These are phyloP conservation scores for Oleoguttula mirabilis DNA, from an alignment of 495 filamentous ascomycete genomes.

Conservation along the genomic window DNA sequence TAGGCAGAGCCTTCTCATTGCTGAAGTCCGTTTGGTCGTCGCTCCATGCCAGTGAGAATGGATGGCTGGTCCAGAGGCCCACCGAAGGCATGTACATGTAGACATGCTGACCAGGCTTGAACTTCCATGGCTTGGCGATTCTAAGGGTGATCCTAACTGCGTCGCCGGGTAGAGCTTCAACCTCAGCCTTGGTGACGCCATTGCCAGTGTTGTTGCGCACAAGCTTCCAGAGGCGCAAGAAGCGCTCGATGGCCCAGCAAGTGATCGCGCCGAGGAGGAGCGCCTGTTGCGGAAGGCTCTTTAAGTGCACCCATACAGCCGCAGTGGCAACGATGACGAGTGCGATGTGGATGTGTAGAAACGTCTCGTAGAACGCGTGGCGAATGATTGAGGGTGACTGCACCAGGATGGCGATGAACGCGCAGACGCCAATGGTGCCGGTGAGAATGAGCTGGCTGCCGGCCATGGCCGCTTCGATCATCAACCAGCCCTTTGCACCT, in stretches of 20 bases:
- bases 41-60: constrained; percentile 87
- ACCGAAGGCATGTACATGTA: constrained; percentile 74
- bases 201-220: constrained; percentile 56
- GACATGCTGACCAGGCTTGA: constrained; percentile 74
- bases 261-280: constrained; percentile 57
- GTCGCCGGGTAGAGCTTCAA: constrained; percentile 72
- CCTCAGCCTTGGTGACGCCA: constrained; percentile 54
- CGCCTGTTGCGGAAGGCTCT: constrained; percentile 49
- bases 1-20: constrained; percentile 29
- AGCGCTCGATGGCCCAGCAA: constrained; percentile 68
- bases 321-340: constrained; percentile 50
- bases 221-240: constrained; percentile 54
- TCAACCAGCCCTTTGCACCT: constrained; percentile 44
- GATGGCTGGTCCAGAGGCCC: constrained; percentile 75
- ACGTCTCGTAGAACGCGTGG: constrained; percentile 93
- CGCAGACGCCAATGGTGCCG: constrained; percentile 24
- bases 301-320: constrained; percentile 58
- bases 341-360: constrained; percentile 70
- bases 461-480: constrained; percentile 37
- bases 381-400: constrained; percentile 64
- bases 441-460: constrained; percentile 23
- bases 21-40: constrained; percentile 26
- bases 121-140: constrained; percentile 61
- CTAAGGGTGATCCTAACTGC: constrained; percentile 70
- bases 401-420: constrained; percentile 43